Conservation (phyloP, 1,139 yeast genomes). For the Lodderomyces theae region DNA sequence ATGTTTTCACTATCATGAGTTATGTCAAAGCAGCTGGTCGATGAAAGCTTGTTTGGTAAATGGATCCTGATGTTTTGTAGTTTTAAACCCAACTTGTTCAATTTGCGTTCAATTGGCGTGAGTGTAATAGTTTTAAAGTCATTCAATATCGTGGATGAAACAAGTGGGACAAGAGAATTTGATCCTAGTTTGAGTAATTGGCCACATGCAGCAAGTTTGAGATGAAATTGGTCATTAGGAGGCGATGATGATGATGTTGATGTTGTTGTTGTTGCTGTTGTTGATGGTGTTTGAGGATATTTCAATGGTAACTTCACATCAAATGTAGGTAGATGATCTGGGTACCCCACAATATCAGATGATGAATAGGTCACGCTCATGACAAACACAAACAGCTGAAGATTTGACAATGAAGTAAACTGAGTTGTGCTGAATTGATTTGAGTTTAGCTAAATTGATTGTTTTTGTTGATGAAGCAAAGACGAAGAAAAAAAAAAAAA, state of each 20-base stretch:
- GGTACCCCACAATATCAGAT: constrained; percentile 26
- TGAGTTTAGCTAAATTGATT: background rate
- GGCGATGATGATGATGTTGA: constrained; percentile 2
- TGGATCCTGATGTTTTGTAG: constrained; percentile 28
- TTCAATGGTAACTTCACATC: constrained; percentile 32
- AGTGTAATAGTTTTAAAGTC: constrained; percentile 31
- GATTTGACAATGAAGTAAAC: too few relatives aligned
- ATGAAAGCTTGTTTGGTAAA: constrained; percentile 35
- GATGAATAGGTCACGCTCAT: constrained; percentile 16
- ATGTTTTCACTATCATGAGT: constrained; percentile 18
- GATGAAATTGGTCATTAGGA: constrained; percentile 25
- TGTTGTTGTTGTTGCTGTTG: too few relatives aligned
- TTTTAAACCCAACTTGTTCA: constrained; percentile 23
- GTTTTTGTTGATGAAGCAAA: too few relatives aligned
- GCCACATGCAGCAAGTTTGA: constrained; percentile 24
- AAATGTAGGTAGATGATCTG: constrained; percentile 21
- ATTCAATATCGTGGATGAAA: constrained; percentile 28
- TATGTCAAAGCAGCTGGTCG: constrained; percentile 24
- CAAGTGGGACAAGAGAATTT: constrained; percentile 21
- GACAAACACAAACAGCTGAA: too few relatives aligned
- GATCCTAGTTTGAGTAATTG: constrained; percentile 21
- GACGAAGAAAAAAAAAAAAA: too few relatives aligned
- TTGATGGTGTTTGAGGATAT: constrained; percentile 18
- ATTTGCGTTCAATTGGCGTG: constrained; percentile 27
- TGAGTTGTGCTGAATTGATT: too few relatives aligned